Evolutionary conservation across 2,329 filamentous ascomycete genomes (phyloP), one percentile per base, ranked within the genome.

Genomic region (Verticillium isaacii): DNA sequence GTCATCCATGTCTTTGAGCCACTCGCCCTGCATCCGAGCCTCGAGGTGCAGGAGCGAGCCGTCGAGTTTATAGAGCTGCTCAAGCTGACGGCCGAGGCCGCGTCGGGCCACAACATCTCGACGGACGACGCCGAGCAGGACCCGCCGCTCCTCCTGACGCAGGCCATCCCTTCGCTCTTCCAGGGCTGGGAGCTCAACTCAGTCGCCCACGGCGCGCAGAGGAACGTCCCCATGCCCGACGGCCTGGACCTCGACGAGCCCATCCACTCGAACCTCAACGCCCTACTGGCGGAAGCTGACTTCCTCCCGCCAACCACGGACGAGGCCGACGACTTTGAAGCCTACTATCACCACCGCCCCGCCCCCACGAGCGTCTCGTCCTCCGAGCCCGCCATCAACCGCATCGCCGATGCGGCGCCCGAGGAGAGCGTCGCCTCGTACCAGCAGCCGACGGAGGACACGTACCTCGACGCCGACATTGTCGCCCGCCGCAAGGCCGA

Each of bases 21-120:
- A 1, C 76, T 98, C 17, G 87, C 88, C 0, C 82, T 89, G 50
- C 92, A 98, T 72, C 93, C 94, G 0, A 92, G 88, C 68, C 82
- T 99, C 1, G 95, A 99, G 72, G 93, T 99, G 3, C 95, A 99
- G 75, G 95, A 98, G 74, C 87, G 95, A 61, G 90, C 93, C 3
- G 93, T 97, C 1, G 93, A 97, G 71, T 96, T 97, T 68, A 84
- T 93, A 0, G 95, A 99, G 72, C 82, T 98, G 14, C 85, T 98
- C 69, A 92, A 92, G 62, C 81, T 99, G 55, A 92, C 92, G 2
- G 87, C 88, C 1, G 95, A 99, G 77, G 93, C 94, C 15, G 85
- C 86, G 3, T 84, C 87, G 9, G 87, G 82, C 1, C 90, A 93
- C 64, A 81, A 85, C 12, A 78, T 84, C 15, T 83, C 82, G 1